Evolutionary conservation across 2,329 filamentous ascomycete genomes (phyloP), one percentile per base, ranked within the genome.

Genomic region (Alternaria ventricosa): DNA sequence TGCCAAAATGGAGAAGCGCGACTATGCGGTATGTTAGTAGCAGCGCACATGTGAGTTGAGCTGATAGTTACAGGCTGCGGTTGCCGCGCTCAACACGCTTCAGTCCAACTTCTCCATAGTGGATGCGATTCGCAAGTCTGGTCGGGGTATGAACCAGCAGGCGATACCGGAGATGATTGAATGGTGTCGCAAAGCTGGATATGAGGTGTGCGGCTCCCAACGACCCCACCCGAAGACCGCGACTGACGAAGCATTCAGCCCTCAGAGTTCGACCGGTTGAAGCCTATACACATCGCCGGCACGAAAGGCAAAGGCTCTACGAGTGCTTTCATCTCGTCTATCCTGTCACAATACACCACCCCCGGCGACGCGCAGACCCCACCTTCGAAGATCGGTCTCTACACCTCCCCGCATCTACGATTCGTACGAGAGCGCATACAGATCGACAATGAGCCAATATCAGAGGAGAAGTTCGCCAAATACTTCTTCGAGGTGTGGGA

Each of bases 261-360:
- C 18, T 84, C 86, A 13, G 87, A 90, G 63, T 85, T 91, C 70
- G 83, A 89, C 66, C 80, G 76, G 10, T 75, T 91, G 65, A 90
- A 87, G 63, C 82, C 86, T 69, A 88, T 98, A 64, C 95, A 98
- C 77, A 89, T 98, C 49, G 92, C 95, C 1, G 95, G 95, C 12
- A 97, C 94, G 5, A 98, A 97, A 79, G 95, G 95, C 64, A 98
- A 97, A 79, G 94, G 94, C 44, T 96, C 92, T 3, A 94, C 93
- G 0, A 93, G 92, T 68, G 91, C 94, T 10, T 95, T 94, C 78
- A 87, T 93, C 20, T 93, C 93, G 13, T 90, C 90, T 3, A 92
- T 97, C 66, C 84, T 97, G n/a, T 82, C 85, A 4, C 87, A 90
- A 70, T 90, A 90, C 74, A 78, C 83, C 3, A 76, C 81, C 3